A percentile compares a stretch with the other conserved stretches of the same genome.
Conservation (phyloP, 176 grass and related monocot genomes). For the Melocanna baccifera region DNA sequence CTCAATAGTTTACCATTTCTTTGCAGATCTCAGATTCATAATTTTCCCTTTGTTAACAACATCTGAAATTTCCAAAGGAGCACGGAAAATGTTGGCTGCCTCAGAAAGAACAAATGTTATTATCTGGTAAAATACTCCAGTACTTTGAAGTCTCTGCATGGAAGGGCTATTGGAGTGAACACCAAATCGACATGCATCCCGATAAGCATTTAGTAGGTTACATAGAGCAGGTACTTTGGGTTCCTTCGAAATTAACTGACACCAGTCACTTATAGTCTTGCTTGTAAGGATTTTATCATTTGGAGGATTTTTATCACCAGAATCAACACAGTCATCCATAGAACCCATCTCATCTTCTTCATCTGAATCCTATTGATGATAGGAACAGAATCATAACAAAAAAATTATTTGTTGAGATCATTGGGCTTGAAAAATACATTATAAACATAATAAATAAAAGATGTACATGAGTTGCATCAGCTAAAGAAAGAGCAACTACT, state of each 20-base stretch:
- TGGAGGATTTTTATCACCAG: slow-evolving; percentile 31
- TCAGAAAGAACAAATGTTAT: slow-evolving; percentile 70
- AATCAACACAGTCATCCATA: slow-evolving; percentile 18
- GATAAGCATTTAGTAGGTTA: slow-evolving; percentile 75
- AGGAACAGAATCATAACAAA: not conserved
- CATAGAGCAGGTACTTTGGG: slow-evolving; percentile 50
- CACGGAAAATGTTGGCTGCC: slow-evolving; percentile 55
- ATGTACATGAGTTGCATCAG: not conserved
- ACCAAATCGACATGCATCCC: slow-evolving; percentile 65
- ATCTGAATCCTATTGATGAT: slow-evolving; percentile 61
- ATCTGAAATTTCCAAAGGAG: slow-evolving; percentile 64
- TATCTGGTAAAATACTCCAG: slow-evolving; percentile 63
- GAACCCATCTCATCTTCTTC: slow-evolving; percentile 55
- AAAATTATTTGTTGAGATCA: not conserved
- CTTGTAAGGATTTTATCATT: slow-evolving; percentile 61
- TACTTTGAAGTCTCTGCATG: slow-evolving; percentile 50
- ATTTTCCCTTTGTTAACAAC: slow-evolving; percentile 52
- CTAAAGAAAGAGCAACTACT: not conserved
- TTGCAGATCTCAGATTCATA: slow-evolving; percentile 55
- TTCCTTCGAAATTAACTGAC: slow-evolving; percentile 75
- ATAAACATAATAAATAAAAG: not conserved
- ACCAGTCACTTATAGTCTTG: slow-evolving; percentile 84
- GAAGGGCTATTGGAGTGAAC: slow-evolving; percentile 42
- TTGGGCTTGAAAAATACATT: not conserved
- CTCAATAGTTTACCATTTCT: slow-evolving; percentile 57